Conservation (phyloP, 495 filamentous ascomycete genomes). For the Aspergillus nanangensis region DNA sequence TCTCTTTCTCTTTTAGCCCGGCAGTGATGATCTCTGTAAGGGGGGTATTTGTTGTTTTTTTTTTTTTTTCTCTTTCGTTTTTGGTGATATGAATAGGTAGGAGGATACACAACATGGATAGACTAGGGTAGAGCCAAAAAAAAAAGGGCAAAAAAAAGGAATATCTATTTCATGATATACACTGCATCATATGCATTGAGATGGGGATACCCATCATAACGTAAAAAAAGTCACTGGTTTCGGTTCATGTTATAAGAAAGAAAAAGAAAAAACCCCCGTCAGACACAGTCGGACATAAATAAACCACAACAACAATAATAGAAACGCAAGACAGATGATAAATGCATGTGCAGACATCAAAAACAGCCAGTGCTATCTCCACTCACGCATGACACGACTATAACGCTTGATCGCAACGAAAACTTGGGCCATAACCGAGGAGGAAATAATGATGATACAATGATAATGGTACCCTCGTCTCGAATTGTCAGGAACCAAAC, state of each 20-base stretch:
- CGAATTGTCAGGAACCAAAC: not conserved
- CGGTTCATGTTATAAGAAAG: not conserved
- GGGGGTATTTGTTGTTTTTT: too few species aligned
- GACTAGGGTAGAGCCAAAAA: too few species aligned
- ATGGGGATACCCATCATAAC: not conserved
- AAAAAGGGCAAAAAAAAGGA: not conserved
- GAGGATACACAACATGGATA: too few species aligned
- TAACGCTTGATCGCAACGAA: conserved; percentile 8
- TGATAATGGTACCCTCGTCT: conserved; percentile 12
- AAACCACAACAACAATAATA: not conserved
- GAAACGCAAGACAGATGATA: not conserved
- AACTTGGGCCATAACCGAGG: conserved; percentile 7
- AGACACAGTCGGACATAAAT: not conserved
- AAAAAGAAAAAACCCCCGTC: not conserved
- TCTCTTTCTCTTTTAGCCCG: not conserved
- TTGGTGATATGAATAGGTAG: too few species aligned
- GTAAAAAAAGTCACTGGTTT: not conserved
- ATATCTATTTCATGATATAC: conserved; percentile 25
- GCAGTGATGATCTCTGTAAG: not conserved
- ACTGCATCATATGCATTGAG: conserved; percentile 13
- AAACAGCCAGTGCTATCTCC: not conserved
- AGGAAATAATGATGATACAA: conserved; percentile 14
- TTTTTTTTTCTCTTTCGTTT: too few species aligned
- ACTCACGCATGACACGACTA: not conserved
- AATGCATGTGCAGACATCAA: not conserved